Evolutionary conservation across 2,329 filamentous ascomycete genomes (phyloP), one percentile per base, ranked within the genome.

Genomic region (Emergomyces orientalis): DNA sequence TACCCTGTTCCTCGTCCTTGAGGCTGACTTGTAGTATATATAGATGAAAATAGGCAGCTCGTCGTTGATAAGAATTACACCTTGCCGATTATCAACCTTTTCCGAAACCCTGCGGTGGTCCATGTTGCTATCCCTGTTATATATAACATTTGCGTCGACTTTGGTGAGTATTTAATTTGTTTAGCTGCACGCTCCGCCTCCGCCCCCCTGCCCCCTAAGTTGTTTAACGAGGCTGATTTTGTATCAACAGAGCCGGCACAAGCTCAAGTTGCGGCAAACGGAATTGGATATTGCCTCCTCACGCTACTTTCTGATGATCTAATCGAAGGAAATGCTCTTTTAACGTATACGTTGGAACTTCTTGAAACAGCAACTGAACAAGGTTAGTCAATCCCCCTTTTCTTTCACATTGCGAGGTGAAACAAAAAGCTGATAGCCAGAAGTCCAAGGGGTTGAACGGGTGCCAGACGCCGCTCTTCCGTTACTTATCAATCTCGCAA

Each of bases 141-240:
- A 52, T 79, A 77, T 68, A 79, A 79, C 63, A 74, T 78, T 59
- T 79, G 77, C 67, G 71, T 75, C 63, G 77, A 79, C 64, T 79
- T 72, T 67, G 77, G 77, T 79, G 66, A 60, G 68, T 45, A 34
- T 30, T 45, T 45, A 14, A 30, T 41, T n/a, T 2, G 27, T 41
- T 27, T 52, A 61, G 27, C 39, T 13, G 13, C 37, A 30, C 37
- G 9, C 45, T 45, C 43, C 19, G 3, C 19, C 41, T 11, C 30
- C n/a, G 27, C 34, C 2, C 41, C n/a, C n/a, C 45, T 25, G 1
- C 5, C 13, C 22, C 22, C 27, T 7, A 14, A 45, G 4, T 37
- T 22, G 22, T 13, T 27, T 32, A 9, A 5, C 22, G 13, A 43
- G 39, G 37, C 56, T 58, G 19, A 58, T 11, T 45, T 58, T 17